A percentile compares a stretch with the other conserved stretches of the same genome.
Evolutionary conservation across 2,329 filamentous ascomycete species (phyloP).

Genomic region (Corinectria fuckeliana): DNA sequence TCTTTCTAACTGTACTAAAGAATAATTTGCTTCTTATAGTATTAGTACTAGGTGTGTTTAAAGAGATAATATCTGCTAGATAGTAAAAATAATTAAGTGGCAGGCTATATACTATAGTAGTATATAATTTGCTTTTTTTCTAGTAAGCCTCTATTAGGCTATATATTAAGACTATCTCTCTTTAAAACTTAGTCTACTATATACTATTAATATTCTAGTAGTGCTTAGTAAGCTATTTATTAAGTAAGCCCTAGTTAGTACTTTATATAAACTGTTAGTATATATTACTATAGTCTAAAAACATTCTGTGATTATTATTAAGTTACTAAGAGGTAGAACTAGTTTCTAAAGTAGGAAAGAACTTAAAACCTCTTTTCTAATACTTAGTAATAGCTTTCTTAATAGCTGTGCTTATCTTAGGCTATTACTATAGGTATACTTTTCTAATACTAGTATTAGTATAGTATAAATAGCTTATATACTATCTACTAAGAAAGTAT

Average conservation of each 20-base stretch:
- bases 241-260: not conserved
- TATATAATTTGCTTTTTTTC: not conserved
- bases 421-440: not conserved
- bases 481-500: not conserved
- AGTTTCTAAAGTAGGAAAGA: not conserved
- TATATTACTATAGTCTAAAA: not conserved
- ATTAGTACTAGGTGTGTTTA: not conserved
- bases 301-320: not conserved
- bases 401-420: not conserved
- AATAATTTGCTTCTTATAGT: not conserved
- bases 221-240: not conserved
- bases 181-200: not conserved
- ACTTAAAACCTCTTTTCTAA: not conserved
- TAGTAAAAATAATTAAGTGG: not conserved
- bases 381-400: not conserved
- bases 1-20: not conserved
- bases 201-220: not conserved
- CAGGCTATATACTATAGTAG: not conserved
- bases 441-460: not conserved
- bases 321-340: not conserved
- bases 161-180: not conserved
- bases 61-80: not conserved
- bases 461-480: not conserved
- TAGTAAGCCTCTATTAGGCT: not conserved
- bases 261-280: not conserved